Evolutionary conservation across 208 protist genomes (phyloP).

Genomic region (Acanthamoeba healyi): DNA sequence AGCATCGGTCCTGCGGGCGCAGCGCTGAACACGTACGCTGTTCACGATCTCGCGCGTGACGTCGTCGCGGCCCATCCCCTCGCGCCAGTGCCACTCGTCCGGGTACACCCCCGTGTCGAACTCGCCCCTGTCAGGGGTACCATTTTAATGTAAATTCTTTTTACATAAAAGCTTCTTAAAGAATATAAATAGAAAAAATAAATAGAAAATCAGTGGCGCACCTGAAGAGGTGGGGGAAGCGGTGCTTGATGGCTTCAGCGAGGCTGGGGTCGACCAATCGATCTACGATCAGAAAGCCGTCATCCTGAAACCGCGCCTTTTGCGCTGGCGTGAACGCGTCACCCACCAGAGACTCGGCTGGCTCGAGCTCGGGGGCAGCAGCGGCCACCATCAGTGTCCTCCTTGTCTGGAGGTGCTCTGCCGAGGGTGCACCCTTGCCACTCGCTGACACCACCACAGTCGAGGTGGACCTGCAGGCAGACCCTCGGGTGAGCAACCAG

Average conservation of each 20-base stretch:
- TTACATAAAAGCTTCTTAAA: background rate
- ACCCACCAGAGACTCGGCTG: too few relatives aligned
- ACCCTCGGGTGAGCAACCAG: too few relatives aligned
- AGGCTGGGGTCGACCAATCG: background rate
- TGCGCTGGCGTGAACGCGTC: constrained; percentile 10
- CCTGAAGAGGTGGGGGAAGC: constrained; percentile 33
- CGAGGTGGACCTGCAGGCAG: too few relatives aligned
- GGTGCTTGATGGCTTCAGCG: background rate
- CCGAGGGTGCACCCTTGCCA: too few relatives aligned
- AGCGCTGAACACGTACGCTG: background rate
- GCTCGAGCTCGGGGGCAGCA: too few relatives aligned
- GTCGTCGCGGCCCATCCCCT: constrained; percentile 70
- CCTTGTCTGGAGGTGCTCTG: too few relatives aligned
- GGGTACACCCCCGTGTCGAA: constrained; percentile 80
- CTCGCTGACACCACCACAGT: too few relatives aligned
- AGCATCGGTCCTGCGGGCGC: background rate
- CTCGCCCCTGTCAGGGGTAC: constrained; percentile 22
- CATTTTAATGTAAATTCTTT: background rate
- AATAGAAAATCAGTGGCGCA: background rate
- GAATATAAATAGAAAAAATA: background rate
- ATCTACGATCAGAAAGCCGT: constrained; percentile 61
- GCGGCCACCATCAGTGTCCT: too few relatives aligned
- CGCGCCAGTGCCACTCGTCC: constrained; percentile 79
- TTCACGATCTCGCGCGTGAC: constrained; percentile 77
- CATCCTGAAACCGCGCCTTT: constrained; percentile 25